Base-by-base conservation (phyloP, 2,329 filamentous ascomycete genomes). In the Nothopassalora personata region DNA sequence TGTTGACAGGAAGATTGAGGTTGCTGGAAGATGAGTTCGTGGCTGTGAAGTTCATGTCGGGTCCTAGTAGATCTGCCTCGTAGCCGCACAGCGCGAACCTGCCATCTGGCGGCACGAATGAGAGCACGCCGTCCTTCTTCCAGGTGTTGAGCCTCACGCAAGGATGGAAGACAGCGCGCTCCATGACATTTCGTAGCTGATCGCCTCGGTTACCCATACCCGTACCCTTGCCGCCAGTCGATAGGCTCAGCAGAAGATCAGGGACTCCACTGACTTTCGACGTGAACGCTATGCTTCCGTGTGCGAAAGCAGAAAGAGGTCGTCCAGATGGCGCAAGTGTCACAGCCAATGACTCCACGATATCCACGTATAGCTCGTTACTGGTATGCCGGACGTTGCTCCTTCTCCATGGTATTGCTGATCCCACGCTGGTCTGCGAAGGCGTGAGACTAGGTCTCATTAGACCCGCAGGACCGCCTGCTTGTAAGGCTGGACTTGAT, bases 311-410 rank as follows among this genome's bases (percentile, higher is more conserved):
- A 7, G 90, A 86, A 23, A 99, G 81, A 1, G 93, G 88, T 13
- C 91, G 83, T 4, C 94, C 94, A 0, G 92, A 97, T 0, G 94
- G 94, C 0, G 94, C 91, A 46, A 97, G 82, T 0, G 89, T 96
- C 45, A 97, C 90, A 1, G 86, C 85, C 0, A 99, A 80, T 1
- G 90, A 91, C 77, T 99, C 94, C 61, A 99, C 86, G 11, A 99
- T 86, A 72, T 99, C 94, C 58, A 96, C 93, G 73, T 97, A 97
- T 66, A 99, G 81, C 74, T 99, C 94, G 75, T 97, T 99, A 57
- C 90, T 96, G 4, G 93, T 97, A 74, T 99, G 94, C 15, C 92
- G 84, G 55, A 99, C 94, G 69, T 96, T 96, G 43, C 90, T 86
- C 61, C 91, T 83, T 62, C 94, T 85, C 94, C 94, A 99, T 1